Base-by-base conservation (phyloP, 2,329 filamentous ascomycete species). In the Penicillium fuscoglaucum region DNA sequence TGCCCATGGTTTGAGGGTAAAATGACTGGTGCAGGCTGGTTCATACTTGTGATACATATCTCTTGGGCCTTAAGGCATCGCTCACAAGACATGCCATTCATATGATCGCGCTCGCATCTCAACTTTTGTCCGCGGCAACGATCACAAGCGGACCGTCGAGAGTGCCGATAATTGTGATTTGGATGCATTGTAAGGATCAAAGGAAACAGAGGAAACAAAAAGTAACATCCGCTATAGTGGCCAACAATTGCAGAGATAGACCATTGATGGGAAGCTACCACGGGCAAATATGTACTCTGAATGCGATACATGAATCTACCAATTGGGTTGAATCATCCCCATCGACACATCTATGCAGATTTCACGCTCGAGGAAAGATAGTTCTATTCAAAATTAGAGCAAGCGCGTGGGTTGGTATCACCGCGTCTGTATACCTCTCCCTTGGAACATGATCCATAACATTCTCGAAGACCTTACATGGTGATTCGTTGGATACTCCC, bases 51-150 rank as follows among this genome's bases (percentile, higher is more conserved):
- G 19, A 62, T 63, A 41, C 66, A 68, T 15, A 60, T 33, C 12
- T 65, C 65, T n/a, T 66, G 65, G 26, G 66, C 66, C 48, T 68
- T 68, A 28, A 67, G 60, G 41, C 66, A 68, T 37, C 66, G 60
- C 33, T 68, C 66, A 28, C 66, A 68, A 19, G 65, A 66, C 55
- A 58, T 59, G 29, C 65, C 61, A 52, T 61, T 58, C 24, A 62
- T 50, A 40, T 62, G 63, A 40, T 62, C 63, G 24, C 66, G 65
- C 40, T 68, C 65, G 55, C 66, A 68, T 17, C 66, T 60, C 10
- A 68, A 45, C 40, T 68, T 68, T 40, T 67, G 66, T 24, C 66
- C 66, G 19, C 66, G 66, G 44, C 66, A 68, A 43, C 65, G 57
- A 60, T 68, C 65, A 26, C 66, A 68, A 19, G 66, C 66, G 1